phyloP scores from a whole-genome alignment of 1,284 basidiomycete species.

The Sporisorium sorghi region DNA sequence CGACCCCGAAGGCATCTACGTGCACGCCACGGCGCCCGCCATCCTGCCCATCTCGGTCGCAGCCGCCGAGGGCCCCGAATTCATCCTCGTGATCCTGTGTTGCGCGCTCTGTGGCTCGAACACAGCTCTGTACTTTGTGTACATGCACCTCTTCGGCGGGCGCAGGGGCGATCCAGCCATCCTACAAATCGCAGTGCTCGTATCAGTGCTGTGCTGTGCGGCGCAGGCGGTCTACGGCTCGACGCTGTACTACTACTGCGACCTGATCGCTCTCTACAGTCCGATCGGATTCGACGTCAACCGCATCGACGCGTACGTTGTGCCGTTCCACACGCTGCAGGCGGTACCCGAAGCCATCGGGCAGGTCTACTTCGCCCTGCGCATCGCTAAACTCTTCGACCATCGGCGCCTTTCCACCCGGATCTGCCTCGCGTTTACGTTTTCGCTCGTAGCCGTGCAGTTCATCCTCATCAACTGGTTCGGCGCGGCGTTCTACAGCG shows the following conservation, averaged over 20 bases:
- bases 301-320: conserved; percentile 28
- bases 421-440: too few species aligned
- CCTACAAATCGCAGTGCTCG: conserved; percentile 11
- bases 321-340: conserved; percentile 18
- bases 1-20: conserved; percentile 21
- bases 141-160: conserved; percentile 24
- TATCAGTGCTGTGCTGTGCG: conserved; percentile 20
- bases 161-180: conserved; percentile 11
- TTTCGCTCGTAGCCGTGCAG: conserved; percentile 5
- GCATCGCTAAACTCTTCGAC: conserved; percentile 38
- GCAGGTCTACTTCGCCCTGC: conserved; percentile 29
- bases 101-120: conserved; percentile 26
- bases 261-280: conserved; percentile 18
- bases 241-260: conserved; percentile 2
- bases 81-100: conserved; percentile 26
- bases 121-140: conserved; percentile 26
- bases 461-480: conserved; percentile 25
- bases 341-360: conserved; percentile 31
- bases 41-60: conserved; percentile 21
- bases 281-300: conserved; percentile 25
- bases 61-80: conserved; percentile 12
- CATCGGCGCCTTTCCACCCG: neutral
- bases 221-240: conserved; percentile 6
- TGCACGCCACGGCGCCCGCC: conserved; percentile 8
- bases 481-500: conserved; percentile 16